phyloP scores from a whole-genome alignment of 2,329 filamentous ascomycete species.

The Lecanicillium sp. region DNA sequence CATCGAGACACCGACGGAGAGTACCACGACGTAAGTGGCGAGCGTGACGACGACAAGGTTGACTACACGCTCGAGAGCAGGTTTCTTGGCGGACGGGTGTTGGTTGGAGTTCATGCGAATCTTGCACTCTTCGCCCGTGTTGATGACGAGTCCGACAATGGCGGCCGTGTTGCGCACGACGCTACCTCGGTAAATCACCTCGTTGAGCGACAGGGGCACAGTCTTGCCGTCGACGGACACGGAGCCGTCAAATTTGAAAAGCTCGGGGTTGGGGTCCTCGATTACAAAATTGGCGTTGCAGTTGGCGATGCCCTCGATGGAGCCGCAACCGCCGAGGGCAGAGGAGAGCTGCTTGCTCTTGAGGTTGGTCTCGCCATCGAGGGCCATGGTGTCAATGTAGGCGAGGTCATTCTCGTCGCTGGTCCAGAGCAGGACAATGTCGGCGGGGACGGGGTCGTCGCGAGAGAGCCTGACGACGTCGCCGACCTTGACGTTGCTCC shows the following conservation, averaged over 20 bases:
- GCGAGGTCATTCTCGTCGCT: slow-evolving; percentile 72
- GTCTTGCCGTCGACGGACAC: slow-evolving; percentile 53
- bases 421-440: slow-evolving; percentile 72
- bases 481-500: slow-evolving; percentile 44
- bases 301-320: slow-evolving; percentile 46
- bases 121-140: slow-evolving; percentile 86
- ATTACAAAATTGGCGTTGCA: slow-evolving; percentile 59
- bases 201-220: slow-evolving; percentile 67
- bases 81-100: slow-evolving; percentile 78
- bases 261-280: slow-evolving; percentile 71
- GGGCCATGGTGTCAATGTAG: slow-evolving; percentile 78
- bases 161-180: slow-evolving; percentile 72
- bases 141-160: slow-evolving; percentile 74
- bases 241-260: slow-evolving; percentile 71
- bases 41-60: slow-evolving; percentile 79
- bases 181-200: slow-evolving; percentile 82
- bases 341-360: slow-evolving; percentile 68
- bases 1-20: slow-evolving; percentile 76
- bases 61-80: slow-evolving; percentile 66
- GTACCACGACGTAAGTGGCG: slow-evolving; percentile 68
- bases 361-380: slow-evolving; percentile 77
- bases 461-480: slow-evolving; percentile 48
- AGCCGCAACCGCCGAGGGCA: slow-evolving; percentile 52
- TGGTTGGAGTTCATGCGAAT: slow-evolving; percentile 91
- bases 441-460: slow-evolving; percentile 76